A percentile compares a stretch with the other conserved stretches of the same genome.
phyloP scores from a whole-genome alignment of 768 basidiomycete species.

The Tricholoma furcatifolium region DNA sequence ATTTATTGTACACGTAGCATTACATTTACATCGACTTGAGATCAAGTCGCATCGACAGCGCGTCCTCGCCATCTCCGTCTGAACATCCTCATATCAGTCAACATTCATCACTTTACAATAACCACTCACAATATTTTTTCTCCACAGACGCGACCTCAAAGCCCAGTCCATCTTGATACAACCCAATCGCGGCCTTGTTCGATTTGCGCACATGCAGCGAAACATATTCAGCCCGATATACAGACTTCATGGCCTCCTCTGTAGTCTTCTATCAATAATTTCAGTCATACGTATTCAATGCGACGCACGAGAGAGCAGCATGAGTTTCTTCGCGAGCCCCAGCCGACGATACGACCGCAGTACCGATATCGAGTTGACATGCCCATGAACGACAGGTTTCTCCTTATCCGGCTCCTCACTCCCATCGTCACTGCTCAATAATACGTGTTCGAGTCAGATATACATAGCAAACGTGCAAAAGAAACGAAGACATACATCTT shows the following conservation, averaged over 20 bases:
- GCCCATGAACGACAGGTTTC: conserved; percentile 58
- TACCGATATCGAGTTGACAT: conserved; percentile 97
- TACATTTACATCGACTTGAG: background rate
- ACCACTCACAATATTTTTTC: conserved; percentile 81
- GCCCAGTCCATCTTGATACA: conserved; percentile 88
- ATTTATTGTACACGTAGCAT: no score
- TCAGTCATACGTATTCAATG: background rate
- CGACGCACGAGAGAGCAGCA: conserved; percentile 85
- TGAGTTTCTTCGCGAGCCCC: conserved; percentile 90
- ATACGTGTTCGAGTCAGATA: background rate
- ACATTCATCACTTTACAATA: background rate
- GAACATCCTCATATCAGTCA: background rate
- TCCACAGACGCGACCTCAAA: conserved; percentile 87
- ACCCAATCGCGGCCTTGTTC: conserved; percentile 86
- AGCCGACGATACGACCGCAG: conserved; percentile 87
- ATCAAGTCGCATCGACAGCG: conserved; percentile 2
- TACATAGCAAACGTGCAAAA: background rate
- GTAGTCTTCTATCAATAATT: background rate
- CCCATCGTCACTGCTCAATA: conserved; percentile 45
- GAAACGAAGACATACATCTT: conserved; percentile 69
- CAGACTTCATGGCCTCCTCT: conserved; percentile 90
- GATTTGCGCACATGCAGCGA: conserved; percentile 92
- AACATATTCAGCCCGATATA: conserved; percentile 84
- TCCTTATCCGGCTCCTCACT: conserved; percentile 44
- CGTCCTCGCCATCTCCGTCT: conserved; percentile 7